phyloP scores from a whole-genome alignment of 2,329 filamentous ascomycete species.

The Penicillium brevicompactum region DNA sequence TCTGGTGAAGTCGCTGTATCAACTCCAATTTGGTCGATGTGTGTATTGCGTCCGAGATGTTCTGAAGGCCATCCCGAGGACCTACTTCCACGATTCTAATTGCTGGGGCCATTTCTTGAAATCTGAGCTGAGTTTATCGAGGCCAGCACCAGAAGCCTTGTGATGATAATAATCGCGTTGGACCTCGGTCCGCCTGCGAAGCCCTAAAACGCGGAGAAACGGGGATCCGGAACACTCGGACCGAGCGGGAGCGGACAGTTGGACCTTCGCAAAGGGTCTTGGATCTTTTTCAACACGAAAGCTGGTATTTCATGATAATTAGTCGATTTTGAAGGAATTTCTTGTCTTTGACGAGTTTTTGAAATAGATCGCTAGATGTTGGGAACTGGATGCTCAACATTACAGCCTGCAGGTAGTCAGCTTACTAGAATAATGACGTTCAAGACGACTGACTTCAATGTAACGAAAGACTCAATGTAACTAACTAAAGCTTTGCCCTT shows the following conservation, averaged over 20 bases:
- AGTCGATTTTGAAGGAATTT: no score
- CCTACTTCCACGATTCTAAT: conserved; percentile 77
- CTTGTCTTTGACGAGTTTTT: no score
- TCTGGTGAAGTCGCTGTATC: conserved; percentile 67
- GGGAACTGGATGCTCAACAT: neutral
- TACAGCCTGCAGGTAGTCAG: no score
- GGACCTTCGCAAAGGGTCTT: no score
- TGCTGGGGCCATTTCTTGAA: neutral
- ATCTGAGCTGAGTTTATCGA: neutral
- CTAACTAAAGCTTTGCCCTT: conserved; percentile 55
- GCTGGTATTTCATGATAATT: no score
- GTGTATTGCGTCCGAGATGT: conserved; percentile 73
- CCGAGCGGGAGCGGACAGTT: neutral
- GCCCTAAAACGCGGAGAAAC: neutral
- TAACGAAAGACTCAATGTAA: neutral
- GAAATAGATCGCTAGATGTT: neutral
- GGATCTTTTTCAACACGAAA: no score
- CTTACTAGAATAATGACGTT: no score
- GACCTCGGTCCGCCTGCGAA: neutral
- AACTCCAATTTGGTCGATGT: conserved; percentile 75
- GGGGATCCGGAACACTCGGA: neutral
- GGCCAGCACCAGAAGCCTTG: neutral
- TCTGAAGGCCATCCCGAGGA: conserved; percentile 83
- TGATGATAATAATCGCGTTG: neutral
- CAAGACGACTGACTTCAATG: no score